These are phyloP conservation scores for Aureobasidium sp. DNA, from an alignment of 2,329 filamentous ascomycete genomes.

Conservation along the genomic window DNA sequence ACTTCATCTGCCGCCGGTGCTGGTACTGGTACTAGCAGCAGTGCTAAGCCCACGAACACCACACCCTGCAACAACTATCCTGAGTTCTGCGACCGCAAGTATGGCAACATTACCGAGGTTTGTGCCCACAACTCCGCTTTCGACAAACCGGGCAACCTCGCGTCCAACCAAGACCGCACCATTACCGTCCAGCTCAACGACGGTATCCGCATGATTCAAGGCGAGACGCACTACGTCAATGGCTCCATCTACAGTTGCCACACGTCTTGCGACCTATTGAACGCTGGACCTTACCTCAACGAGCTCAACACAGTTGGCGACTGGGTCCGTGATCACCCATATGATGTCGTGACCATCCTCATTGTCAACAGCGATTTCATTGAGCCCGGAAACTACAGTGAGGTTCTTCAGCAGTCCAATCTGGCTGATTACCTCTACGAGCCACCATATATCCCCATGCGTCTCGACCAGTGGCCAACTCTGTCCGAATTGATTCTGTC, in stretches of 20 bases:
- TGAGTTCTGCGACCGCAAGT: constrained; percentile 68
- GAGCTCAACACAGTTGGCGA: constrained; percentile 60
- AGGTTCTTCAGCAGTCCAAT: constrained; percentile 62
- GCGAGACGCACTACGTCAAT: constrained; percentile 49
- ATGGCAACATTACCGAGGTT: constrained; percentile 73
- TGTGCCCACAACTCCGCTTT: constrained; percentile 79
- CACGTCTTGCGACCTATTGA: constrained; percentile 70
- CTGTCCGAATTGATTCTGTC: constrained; percentile 64
- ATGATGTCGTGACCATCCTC: constrained; percentile 80
- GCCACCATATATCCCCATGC: constrained; percentile 63
- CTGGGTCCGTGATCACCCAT: constrained; percentile 71
- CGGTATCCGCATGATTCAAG: constrained; percentile 58
- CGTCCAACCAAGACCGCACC: constrained; percentile 62
- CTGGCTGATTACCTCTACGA: constrained; percentile 65
- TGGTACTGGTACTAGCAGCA: constrained; percentile 21
- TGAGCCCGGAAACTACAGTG: constrained; percentile 54
- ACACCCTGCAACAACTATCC: constrained; percentile 65
- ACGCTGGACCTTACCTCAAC: constrained; percentile 67
- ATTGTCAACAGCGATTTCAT: constrained; percentile 77
- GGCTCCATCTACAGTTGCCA: constrained; percentile 70
- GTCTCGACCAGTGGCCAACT: constrained; percentile 71
- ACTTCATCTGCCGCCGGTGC: constrained; percentile 26
- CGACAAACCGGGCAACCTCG: constrained; percentile 58
- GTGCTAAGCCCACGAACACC: constrained; percentile 53
- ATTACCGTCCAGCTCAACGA: constrained; percentile 70